phyloP scores from a whole-genome alignment of 73 alveolate genomes.

The Tetrahymena malaccensis region DNA sequence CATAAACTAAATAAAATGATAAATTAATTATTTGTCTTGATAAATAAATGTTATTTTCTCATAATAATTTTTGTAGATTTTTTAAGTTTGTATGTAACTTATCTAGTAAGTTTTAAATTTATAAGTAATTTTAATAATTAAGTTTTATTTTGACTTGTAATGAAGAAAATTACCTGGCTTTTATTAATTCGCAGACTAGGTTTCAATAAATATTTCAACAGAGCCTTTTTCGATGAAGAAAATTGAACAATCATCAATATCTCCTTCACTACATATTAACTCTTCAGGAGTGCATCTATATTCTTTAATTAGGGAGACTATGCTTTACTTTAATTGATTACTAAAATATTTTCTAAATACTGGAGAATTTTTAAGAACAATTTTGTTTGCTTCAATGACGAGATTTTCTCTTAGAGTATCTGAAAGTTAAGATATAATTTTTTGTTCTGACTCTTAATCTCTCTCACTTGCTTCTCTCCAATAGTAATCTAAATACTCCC shows the following conservation, averaged over 20 bases:
- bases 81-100: too few species aligned
- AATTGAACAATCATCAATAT: background rate
- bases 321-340: background rate
- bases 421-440: constrained; percentile 12
- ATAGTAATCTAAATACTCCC: constrained; percentile 18
- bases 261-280: background rate
- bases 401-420: constrained; percentile 15
- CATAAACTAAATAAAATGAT: too few species aligned
- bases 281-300: background rate
- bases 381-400: constrained; percentile 10
- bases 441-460: constrained; percentile 11
- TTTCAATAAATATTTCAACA: background rate
- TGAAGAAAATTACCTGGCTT: background rate
- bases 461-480: constrained; percentile 40
- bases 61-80: too few species aligned
- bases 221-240: background rate
- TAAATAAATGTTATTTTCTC: too few species aligned
- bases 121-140: too few species aligned
- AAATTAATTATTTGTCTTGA: too few species aligned
- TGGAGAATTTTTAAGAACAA: constrained; percentile 1
- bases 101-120: too few species aligned
- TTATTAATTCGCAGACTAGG: background rate
- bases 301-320: background rate
- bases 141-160: too few species aligned
- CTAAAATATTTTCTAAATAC: constrained; percentile 13